Base-by-base conservation (phyloP, 257 asterid genomes). In the Solanum clarkiae region DNA sequence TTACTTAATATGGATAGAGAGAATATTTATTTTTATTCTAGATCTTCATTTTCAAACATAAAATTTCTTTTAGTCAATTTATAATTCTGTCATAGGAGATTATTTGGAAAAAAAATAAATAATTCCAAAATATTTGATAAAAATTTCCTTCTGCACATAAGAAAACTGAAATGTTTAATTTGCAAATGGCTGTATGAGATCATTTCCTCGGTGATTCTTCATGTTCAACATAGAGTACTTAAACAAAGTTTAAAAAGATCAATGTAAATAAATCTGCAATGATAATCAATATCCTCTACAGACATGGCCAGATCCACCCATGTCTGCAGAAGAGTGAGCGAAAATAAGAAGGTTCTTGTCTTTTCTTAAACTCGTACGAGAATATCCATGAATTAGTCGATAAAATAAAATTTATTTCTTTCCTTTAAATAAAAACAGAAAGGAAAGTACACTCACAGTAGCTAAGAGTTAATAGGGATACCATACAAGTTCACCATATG, bases 341-440 rank as follows among this genome's bases (percentile, higher is more conserved):
- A 20, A 71, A 71, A 71, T 6, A 71, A 69, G 24, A 16, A 70
- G 17, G 57, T 45, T n/a, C 13, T 40, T 8, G 8, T 68, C n/a
- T 68, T 14, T 26, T 32, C 75, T 68, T 32, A 42, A 71, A 71
- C 55, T 6, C 26, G 6, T 29, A 71, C 16, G 20, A 71, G 80
- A 45, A n/a, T 47, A n/a, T 13, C 80, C 42, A 32, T 32, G 36
- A 32, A 49, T 49, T 87, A 57, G 54, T 69, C 85, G 36, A 75
- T 81, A 62, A 87, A 15, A 65, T 62, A 32, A 56, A 54, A 66
- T 57, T 65, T 59, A 80, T 84, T 16, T 90, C 86, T 87, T 86
- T 92, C 94, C 95, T 86, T 71, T 0, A 83, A 84, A 87, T 89
- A 85, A 74, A 92, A 91, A 90, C 84, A 56, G 86, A 80, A 24